Evolutionary conservation across 352 stramenopile species (phyloP), one percentile per base, ranked within the genome.

Genomic region (Phytopythium delawarense): DNA sequence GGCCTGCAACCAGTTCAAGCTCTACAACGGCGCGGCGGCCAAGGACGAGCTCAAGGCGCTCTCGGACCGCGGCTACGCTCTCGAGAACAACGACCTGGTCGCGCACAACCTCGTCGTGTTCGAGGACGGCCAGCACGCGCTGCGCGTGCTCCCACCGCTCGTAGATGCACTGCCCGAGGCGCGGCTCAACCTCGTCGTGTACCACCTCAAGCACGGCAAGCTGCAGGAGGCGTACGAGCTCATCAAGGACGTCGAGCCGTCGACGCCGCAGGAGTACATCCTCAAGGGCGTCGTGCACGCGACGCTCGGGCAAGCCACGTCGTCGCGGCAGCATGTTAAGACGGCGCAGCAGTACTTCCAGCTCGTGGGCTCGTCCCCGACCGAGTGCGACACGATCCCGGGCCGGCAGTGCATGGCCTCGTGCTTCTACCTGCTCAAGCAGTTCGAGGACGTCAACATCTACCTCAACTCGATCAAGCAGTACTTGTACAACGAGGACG

Each of bases 401-500:
- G 96, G 96, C 1, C 79, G 96, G 4, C 96, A 99, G 73, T 98
- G 96, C 78, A 99, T 98, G 96, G 96, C 96, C 8, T 98, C 90
- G 42, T 98, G 88, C 73, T 98, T 98, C 68, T 98, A 98, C 73
- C 71, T 99, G 59, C 83, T 98, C 71, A 96, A 97, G 67, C 87
- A 98, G 65, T 99, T 98, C 62, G 94, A 98, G 57, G 94, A 98
- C 64, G 94, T 98, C 68, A 98, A 98, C 74, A 98, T 98, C 53
- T 98, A 98, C 75, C 80, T 98, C 48, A 98, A 98, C 69, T 97
- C 86, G 37, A 96, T 98, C 77, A 98, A 98, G 75, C 83, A 96
- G 58, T 94, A 96, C 74, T 81, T 98, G 58, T 98, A 98, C 87
- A 97, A 97, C 67, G 94, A 98, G 75, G 95, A 99, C 76, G 90